Percentiles rank a stretch among this genome's conserved stretches.
Conservation (phyloP, 352 stramenopile genomes). For the Elongisporangium senticosum region DNA sequence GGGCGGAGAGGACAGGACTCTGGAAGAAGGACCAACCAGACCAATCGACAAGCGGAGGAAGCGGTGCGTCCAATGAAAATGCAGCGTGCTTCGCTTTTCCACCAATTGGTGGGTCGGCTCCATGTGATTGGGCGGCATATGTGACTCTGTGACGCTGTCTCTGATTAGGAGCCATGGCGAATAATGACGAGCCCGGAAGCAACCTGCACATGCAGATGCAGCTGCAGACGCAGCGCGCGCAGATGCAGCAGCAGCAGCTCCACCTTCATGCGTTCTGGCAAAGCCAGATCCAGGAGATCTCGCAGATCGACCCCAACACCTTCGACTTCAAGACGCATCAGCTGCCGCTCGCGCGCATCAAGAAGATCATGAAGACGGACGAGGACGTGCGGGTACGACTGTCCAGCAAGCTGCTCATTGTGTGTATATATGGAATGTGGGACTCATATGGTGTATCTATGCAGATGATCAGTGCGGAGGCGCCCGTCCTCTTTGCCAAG, state of each 20-base stretch:
- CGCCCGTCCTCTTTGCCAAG: slow-evolving; percentile 91
- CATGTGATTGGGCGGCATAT: slow-evolving; percentile 25
- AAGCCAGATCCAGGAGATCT: slow-evolving; percentile 85
- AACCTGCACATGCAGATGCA: slow-evolving; percentile 86
- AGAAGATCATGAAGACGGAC: slow-evolving; percentile 96
- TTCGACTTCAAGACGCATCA: slow-evolving; percentile 89
- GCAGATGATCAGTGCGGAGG: slow-evolving; percentile 92
- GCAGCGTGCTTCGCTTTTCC: slow-evolving; percentile 49
- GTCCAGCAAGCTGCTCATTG: background rate
- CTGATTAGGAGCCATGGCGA: slow-evolving; percentile 34
- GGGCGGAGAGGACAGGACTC: background rate
- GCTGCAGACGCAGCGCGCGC: slow-evolving; percentile 78
- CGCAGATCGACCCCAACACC: slow-evolving; percentile 75
- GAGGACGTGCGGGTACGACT: slow-evolving; percentile 82
- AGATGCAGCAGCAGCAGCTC: slow-evolving; percentile 86
- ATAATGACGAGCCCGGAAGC: slow-evolving; percentile 44
- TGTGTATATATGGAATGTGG: background rate
- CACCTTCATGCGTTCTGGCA: slow-evolving; percentile 87
- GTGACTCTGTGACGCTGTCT: background rate
- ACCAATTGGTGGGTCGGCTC: slow-evolving; percentile 49
- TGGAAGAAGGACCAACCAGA: slow-evolving; percentile 30
- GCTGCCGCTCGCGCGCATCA: slow-evolving; percentile 90
- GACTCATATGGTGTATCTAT: slow-evolving; percentile 1
- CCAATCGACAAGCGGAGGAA: slow-evolving; percentile 14
- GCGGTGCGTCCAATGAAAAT: slow-evolving; percentile 59